Percentiles rank a stretch among this genome's conserved stretches.
Conservation (phyloP, 352 stramenopile genomes). For the Stramenopiles sp. region DNA sequence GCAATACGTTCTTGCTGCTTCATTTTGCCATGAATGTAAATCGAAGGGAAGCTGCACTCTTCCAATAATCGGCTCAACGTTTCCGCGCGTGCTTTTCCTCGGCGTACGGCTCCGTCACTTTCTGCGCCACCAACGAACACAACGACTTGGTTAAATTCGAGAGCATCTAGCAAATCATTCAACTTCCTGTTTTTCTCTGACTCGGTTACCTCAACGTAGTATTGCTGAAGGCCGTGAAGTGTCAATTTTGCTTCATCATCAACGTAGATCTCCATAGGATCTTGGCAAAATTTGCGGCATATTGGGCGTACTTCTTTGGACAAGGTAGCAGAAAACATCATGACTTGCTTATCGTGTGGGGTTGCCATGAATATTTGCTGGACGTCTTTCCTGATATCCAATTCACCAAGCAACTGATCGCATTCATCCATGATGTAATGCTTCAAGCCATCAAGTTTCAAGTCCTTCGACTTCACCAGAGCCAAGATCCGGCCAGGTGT, state of each 20-base stretch:
- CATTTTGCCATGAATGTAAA: constrained; percentile 94
- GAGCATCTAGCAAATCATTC: constrained; percentile 93
- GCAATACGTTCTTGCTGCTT: constrained; percentile 92
- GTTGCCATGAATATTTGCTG: constrained; percentile 98
- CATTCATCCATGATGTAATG: constrained; percentile 99
- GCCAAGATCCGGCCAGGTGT: constrained; percentile 83
- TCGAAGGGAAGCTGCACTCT: constrained; percentile 99
- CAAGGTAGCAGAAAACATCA: constrained; percentile 98
- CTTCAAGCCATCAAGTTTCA: constrained; percentile 97
- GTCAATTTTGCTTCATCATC: constrained; percentile 99
- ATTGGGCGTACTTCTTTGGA: constrained; percentile 96
- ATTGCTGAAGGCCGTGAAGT: constrained; percentile 97
- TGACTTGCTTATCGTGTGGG: constrained; percentile 97
- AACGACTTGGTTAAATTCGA: constrained; percentile 99
- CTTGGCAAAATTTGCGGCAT: constrained; percentile 98
- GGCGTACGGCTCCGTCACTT: too few species aligned
- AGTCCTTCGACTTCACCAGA: constrained; percentile 70
- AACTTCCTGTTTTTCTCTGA: constrained; percentile 99
- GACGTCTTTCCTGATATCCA: constrained; percentile 94
- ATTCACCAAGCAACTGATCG: constrained; percentile 95
- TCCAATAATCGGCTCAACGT: constrained; percentile 94
- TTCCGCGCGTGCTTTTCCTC: constrained; percentile 39
- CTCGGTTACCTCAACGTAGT: constrained; percentile 97
- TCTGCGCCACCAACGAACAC: constrained; percentile 88
- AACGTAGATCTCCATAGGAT: constrained; percentile 99